Percentiles rank a stretch among this genome's conserved stretches.
Evolutionary conservation across 306 rosid genomes (phyloP).

Genomic region (Hippophae gyantsensis): DNA sequence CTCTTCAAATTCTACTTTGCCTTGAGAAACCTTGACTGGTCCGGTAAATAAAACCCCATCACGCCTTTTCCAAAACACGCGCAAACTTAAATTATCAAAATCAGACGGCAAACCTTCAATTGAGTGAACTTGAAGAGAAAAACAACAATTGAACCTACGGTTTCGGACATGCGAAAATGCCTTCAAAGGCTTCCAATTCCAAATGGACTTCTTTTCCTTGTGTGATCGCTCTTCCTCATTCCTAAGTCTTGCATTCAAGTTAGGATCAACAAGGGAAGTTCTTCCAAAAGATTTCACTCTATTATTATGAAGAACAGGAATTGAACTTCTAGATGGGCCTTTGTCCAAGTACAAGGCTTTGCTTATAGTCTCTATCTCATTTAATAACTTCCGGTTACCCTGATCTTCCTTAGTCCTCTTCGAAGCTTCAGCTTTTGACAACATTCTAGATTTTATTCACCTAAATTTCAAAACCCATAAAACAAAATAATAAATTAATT

Average conservation of each 20-base stretch:
- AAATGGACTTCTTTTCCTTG: slow-evolving; percentile 78
- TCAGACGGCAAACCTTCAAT: slow-evolving; percentile 55
- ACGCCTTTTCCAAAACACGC: slow-evolving; percentile 80
- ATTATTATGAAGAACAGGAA: slow-evolving; percentile 16
- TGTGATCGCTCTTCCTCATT: slow-evolving; percentile 35
- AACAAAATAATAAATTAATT: slow-evolving; percentile 9
- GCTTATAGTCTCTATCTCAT: slow-evolving; percentile 56
- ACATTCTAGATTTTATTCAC: slow-evolving; percentile 33
- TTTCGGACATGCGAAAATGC: slow-evolving; percentile 50
- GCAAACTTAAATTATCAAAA: slow-evolving; percentile 38
- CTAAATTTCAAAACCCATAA: slow-evolving; percentile 12
- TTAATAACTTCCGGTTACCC: slow-evolving; percentile 38
- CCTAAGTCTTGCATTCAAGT: slow-evolving; percentile 25
- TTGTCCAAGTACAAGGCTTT: slow-evolving; percentile 38
- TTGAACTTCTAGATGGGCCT: slow-evolving; percentile 29
- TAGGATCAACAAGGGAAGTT: slow-evolving; percentile 26
- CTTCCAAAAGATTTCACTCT: slow-evolving; percentile 29
- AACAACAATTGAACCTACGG: slow-evolving; percentile 64
- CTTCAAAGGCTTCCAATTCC: slow-evolving; percentile 77
- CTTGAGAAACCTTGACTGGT: slow-evolving; percentile 54
- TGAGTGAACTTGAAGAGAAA: slow-evolving; percentile 67
- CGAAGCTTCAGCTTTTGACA: slow-evolving; percentile 40
- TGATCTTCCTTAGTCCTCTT: slow-evolving; percentile 55
- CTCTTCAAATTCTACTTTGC: slow-evolving; percentile 55
- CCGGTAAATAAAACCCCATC: slow-evolving; percentile 54